Base-by-base conservation (phyloP, 192 early-diverging fungal genomes). In the Podila minutissima region DNA sequence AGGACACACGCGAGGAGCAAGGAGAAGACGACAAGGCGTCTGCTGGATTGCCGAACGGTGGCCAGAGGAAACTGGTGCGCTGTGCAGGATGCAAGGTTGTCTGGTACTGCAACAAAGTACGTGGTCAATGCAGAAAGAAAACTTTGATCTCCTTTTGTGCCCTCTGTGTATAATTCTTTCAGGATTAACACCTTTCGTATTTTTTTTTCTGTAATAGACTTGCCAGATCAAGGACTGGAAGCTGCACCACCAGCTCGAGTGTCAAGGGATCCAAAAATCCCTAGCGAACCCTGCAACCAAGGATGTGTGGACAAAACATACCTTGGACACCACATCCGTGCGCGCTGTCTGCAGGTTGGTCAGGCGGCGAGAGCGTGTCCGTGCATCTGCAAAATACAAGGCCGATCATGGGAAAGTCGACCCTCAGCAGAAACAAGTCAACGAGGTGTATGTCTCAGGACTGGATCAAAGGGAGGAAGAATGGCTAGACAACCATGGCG, bases 151-250 rank as follows among this genome's bases (percentile, higher is more conserved):
- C n/a, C 19, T 22, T 22, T 35, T 38, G 24, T 57, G 22, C 10
- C 26, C 9, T 49, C n/a, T 66, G 15, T 69, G 32, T 46, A 37
- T 29, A 13, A 35, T 61, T 29, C 41, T 61, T 33, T 26, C 38
- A 13, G 19, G 2, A 22, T 31, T 64, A 61, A 64, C 13, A 50
- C 46, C 2, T 35, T 35, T 38, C 57, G 5, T 31, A 0, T 38
- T 4, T 4, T 9, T 53, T 28, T 17, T 10, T 19, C 20, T 17
- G 6, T n/a, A 13, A 12, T 68, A 79, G 76, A 53, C 69, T 8
- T 79, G 76, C 33, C 76, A 79, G 59, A 62, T 63, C 58, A 79
- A 68, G 22, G 76, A 79, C 61, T 79, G 76, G 76, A 79, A 79
- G 29, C 66, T 79, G 4, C 76, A 79, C 19, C 76, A 79, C 63